Percentiles rank a stretch among this genome's conserved stretches.
Evolutionary conservation across 257 asterid genomes (phyloP).

Genomic region (Handroanthus guayacan): DNA sequence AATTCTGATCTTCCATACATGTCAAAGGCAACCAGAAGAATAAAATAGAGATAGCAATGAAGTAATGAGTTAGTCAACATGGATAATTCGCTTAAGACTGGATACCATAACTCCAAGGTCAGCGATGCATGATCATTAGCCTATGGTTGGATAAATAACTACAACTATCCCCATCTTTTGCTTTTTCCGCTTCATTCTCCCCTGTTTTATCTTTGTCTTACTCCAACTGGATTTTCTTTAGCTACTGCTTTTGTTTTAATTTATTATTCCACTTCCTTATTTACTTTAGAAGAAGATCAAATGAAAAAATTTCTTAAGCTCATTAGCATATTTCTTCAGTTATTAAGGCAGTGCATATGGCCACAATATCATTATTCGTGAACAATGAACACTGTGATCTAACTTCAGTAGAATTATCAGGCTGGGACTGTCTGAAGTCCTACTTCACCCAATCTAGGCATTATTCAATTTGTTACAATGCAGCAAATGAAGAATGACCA

Average conservation of each 20-base stretch:
- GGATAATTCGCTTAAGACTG: neutral
- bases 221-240: neutral
- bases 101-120: no score
- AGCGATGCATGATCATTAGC: neutral
- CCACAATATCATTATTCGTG: neutral
- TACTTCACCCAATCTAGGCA: conserved; percentile 7
- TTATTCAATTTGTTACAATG: conserved; percentile 3
- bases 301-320: neutral
- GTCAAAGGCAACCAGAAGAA: conserved; percentile 38
- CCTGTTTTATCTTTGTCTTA: neutral
- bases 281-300: conserved; percentile 24
- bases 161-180: conserved; percentile 1
- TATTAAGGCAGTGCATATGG: conserved; percentile 14
- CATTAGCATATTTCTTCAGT: neutral
- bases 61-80: neutral
- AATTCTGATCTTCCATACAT: conserved; percentile 39
- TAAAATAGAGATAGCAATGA: neutral
- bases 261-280: neutral
- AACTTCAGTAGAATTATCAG: neutral
- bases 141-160: neutral
- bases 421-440: neutral
- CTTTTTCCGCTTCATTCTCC: neutral
- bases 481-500: neutral
- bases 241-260: neutral
- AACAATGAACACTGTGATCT: neutral